Evolutionary conservation across 495 filamentous ascomycete genomes (phyloP), one percentile per base, ranked within the genome.

Genomic region (Endocarpon pusillum): DNA sequence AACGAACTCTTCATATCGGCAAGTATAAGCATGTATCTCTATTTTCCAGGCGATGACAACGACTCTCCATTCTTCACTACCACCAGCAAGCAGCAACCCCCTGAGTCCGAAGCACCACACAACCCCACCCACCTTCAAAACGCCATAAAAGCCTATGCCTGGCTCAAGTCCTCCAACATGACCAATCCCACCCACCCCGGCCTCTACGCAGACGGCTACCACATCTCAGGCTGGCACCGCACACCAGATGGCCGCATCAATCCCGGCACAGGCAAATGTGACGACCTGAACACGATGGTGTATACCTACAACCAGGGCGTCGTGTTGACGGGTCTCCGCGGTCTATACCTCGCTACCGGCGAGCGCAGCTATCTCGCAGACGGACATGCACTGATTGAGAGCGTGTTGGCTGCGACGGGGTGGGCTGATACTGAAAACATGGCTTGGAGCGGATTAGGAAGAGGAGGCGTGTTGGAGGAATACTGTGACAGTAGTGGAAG

Each of bases 251-350:
- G 58, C 39, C 68, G 71, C 40, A 66, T 64, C 2, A 55, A 41
- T 31, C 64, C 60, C 7, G 65, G 62, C 26, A 66, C 64, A 1
- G 46, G 54, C 12, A 61, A 69, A 29, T 96, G 83, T 49, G 82
- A 94, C 46, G 49, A 64, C 11, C 67, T 85, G 10, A 78, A 92
- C 51, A 71, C 85, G 33, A 85, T 86, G 74, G 74, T 93, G 4
- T 91, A 89, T 53, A 86, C 86, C 0, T 96, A 96, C 58, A 96
- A 96, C 56, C 87, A 96, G 53, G 87, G 87, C 17, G 84, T 94
- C 10, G 41, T 96, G n/a, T 72, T 97, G 14, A 81, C 78, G 19
- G 87, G 82, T 8, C 62, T 86, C 34, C 71, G 81, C 19, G 80
- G 79, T 1, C 67, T 97, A 1, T 93, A 75, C 67, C 64, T 73